Base-by-base conservation (phyloP, 345 rosid species). In the Aquilaria malaccensis region DNA sequence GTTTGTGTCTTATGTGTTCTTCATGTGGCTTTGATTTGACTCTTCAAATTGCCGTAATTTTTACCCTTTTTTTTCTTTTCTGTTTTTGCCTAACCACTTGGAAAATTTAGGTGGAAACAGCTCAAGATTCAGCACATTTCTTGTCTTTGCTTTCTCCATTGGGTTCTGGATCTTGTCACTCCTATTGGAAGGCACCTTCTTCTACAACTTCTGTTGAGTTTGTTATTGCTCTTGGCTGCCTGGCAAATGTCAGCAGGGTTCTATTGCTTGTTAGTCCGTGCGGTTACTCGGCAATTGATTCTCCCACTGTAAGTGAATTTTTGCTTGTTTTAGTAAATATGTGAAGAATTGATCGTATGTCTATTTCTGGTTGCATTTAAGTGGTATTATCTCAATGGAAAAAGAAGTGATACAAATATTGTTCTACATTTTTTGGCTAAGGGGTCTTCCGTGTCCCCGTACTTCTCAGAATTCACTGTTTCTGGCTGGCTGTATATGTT, bases 151-250 rank as follows among this genome's bases (percentile, higher is more conserved):
- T 88, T 68, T 70, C 90, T 73, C 97, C 99, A 14, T 41, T 85
- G 56, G 61, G 68, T 67, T 77, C 75, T 62, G 84, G 87, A 62
- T 74, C 87, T 54, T 49, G 47, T 30, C 74, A 77, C 14, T 84
- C 84, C 30, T 85, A 84, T 74, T 90, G 99, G 99, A 88, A 82
- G 77, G 97, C 96, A 75, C 92, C 99, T 62, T 65, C 95, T 29
- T 72, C 71, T 75, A 61, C 75, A 64, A 55, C 76, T 45, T 74
- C 78, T 73, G 78, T 74, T 68, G 96, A 94, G 72, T 77, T 92
- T 74, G 86, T 59, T 72, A 74, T 83, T 70, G 85, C 76, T 66
- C 95, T 94, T 46, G 73, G 85, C 64, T 72, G 68, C 66, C 81
- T 83, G 56, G 86, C 96, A 32, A 95, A 94, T 75, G 99, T 90